phyloP scores from a whole-genome alignment of 768 basidiomycete species.

The Tricholoma terreum region DNA sequence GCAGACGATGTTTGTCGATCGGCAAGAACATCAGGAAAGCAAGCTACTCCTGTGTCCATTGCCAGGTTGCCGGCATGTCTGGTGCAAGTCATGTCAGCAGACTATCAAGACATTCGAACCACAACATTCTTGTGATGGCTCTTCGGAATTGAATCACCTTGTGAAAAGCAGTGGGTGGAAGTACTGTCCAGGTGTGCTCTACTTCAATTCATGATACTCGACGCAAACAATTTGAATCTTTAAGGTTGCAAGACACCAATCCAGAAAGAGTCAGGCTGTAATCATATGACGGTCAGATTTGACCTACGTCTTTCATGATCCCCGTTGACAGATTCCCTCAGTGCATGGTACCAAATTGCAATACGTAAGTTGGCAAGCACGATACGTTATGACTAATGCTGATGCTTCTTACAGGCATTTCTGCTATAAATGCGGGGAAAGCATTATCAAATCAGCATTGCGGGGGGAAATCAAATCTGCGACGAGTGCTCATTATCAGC shows the following conservation, averaged over 20 bases:
- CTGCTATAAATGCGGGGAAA: slow-evolving; percentile 48
- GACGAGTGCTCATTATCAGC: slow-evolving; percentile 1
- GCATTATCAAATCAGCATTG: slow-evolving; percentile 33
- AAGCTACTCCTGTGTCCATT: slow-evolving; percentile 49
- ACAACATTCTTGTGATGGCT: slow-evolving; percentile 57
- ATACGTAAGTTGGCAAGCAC: slow-evolving; percentile 30
- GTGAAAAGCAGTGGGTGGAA: slow-evolving; percentile 61
- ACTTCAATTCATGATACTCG: slow-evolving; percentile 3
- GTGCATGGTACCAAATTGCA: slow-evolving; percentile 58
- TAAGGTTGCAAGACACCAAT: slow-evolving; percentile 48
- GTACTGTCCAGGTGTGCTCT: slow-evolving; percentile 50
- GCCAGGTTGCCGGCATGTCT: slow-evolving; percentile 43
- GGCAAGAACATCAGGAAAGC: slow-evolving; percentile 38
- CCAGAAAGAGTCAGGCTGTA: slow-evolving; percentile 50
- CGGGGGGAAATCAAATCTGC: background rate
- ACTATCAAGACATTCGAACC: slow-evolving; percentile 34
- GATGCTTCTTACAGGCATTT: slow-evolving; percentile 35
- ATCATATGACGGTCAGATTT: slow-evolving; percentile 54
- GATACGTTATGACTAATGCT: background rate
- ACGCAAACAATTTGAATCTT: background rate
- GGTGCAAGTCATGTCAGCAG: slow-evolving; percentile 63
- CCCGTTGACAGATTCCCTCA: slow-evolving; percentile 16
- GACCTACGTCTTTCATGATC: background rate
- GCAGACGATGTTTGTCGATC: slow-evolving; percentile 47
- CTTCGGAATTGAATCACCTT: slow-evolving; percentile 48